A percentile compares a stretch with the other conserved stretches of the same genome.
phyloP scores from a whole-genome alignment of 768 basidiomycete species.

The Tulasnella calospora region DNA sequence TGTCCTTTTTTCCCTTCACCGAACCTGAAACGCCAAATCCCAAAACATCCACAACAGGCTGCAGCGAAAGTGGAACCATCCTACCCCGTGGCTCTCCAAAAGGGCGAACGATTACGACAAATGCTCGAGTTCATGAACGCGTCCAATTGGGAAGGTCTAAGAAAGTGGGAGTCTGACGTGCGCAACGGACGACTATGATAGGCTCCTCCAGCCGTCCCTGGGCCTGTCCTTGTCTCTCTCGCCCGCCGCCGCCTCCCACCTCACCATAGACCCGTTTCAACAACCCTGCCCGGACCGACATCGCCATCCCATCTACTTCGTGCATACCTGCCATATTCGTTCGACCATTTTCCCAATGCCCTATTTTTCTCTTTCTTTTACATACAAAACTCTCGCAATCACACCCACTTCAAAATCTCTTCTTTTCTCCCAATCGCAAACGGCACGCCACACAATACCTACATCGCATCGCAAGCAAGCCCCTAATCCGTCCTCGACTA shows the following conservation, averaged over 20 bases:
- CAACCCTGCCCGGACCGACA: conserved; percentile 9
- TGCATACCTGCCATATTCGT: neutral
- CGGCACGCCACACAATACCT: neutral
- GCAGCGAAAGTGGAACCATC: conserved; percentile 16
- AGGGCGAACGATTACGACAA: conserved; percentile 25
- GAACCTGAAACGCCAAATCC: neutral
- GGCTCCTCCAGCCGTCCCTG: neutral
- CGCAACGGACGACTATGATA: conserved; percentile 6
- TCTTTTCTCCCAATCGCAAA: neutral
- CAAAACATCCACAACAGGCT: conserved; percentile 5
- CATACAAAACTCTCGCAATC: neutral
- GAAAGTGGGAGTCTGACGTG: conserved; percentile 16
- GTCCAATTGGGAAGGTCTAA: conserved; percentile 22
- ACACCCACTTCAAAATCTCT: neutral
- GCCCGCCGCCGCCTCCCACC: neutral
- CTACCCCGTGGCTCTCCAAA: conserved; percentile 15
- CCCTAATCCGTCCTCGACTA: conserved; percentile 4
- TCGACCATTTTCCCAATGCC: neutral
- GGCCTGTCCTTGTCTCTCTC: neutral
- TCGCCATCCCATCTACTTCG: neutral
- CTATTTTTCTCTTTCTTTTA: neutral
- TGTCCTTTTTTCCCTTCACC: neutral
- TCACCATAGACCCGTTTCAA: neutral
- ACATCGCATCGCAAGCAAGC: conserved; percentile 6
- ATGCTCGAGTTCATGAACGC: conserved; percentile 26